A percentile compares a stretch with the other conserved stretches of the same genome.
Conservation (phyloP, 2,329 filamentous ascomycete genomes). For the Colletotrichum spinosum region DNA sequence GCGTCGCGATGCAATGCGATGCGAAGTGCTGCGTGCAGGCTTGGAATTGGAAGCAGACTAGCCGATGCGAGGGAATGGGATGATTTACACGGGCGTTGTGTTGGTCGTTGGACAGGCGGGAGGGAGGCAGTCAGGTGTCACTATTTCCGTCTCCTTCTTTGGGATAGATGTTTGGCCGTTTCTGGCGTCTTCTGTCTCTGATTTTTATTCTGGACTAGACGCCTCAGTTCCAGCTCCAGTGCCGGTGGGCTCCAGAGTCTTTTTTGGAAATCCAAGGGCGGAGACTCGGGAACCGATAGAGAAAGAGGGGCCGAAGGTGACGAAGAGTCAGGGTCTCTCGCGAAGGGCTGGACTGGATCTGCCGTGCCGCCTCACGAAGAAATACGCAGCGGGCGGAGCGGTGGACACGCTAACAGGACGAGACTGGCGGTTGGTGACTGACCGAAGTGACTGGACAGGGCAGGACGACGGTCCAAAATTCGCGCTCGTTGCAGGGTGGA, state of each 20-base stretch:
- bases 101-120: not conserved
- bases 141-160: not conserved
- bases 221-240: not conserved
- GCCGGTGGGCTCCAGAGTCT: not conserved
- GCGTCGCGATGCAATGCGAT: slow-evolving; percentile 14
- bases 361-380: too few relatives aligned
- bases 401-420: too few relatives aligned
- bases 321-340: not conserved
- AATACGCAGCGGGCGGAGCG: too few relatives aligned
- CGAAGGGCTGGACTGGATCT: too few relatives aligned
- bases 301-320: slow-evolving; percentile 5
- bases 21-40: slow-evolving; percentile 18
- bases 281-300: not conserved
- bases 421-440: not conserved
- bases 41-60: slow-evolving; percentile 24
- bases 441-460: not conserved
- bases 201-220: not conserved
- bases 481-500: slow-evolving; percentile 5
- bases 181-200: slow-evolving; percentile 1
- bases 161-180: not conserved
- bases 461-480: not conserved
- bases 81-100: slow-evolving; percentile 31
- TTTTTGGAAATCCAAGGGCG: not conserved
- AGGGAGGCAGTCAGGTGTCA: slow-evolving; percentile 19
- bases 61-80: slow-evolving; percentile 26